Base-by-base conservation (phyloP, 768 basidiomycete genomes). In the Tulasnella sp. region DNA sequence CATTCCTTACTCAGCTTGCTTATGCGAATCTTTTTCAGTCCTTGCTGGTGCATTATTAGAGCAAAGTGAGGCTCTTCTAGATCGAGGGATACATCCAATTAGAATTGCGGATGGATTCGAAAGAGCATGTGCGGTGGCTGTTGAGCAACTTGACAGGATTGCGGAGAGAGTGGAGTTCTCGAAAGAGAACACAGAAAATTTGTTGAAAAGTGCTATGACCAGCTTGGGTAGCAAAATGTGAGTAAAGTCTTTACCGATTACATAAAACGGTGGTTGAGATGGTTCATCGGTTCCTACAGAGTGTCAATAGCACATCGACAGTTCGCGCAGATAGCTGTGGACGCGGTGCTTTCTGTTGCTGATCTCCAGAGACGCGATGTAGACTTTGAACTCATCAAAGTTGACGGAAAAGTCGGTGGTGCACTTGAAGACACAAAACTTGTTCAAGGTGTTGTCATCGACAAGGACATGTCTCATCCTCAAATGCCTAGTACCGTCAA, bases 401-500 rank as follows among this genome's bases (percentile, higher is more conserved):
- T 98, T 12, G 89, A 95, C 58, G 93, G 93, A 62, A 98, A 98
- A 70, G 93, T 98, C 57, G 95, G 95, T 40, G 95, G 95, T 33
- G 88, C 91, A 8, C 76, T 99, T 33, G 89, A 87, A 7, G 95
- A 99, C 68, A 98, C 89, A 5, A 79, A 77, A 37, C 76, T 99
- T 59, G 93, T 99, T 71, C 84, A 84, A 60, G 95, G 95, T 59
- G 95, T 99, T 37, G 86, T 99, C 60, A 78, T 99, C 64, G 95
- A 99, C 79, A 99, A 99, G 69, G 93, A 99, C 69, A 93, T 99
- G 85, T 96, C 91, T 10, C 95, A 99, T 62, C 85, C 93, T 3
- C 90, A 95, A 66, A 99, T 99, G 95, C 93, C 93, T 7, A 79
- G 76, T 53, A 72, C 70, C 31, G 81, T 99, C 59, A 75, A 73